These are phyloP conservation scores for Nicotiana rustica DNA, from an alignment of 305 asterid genomes.

Conservation along the genomic window DNA sequence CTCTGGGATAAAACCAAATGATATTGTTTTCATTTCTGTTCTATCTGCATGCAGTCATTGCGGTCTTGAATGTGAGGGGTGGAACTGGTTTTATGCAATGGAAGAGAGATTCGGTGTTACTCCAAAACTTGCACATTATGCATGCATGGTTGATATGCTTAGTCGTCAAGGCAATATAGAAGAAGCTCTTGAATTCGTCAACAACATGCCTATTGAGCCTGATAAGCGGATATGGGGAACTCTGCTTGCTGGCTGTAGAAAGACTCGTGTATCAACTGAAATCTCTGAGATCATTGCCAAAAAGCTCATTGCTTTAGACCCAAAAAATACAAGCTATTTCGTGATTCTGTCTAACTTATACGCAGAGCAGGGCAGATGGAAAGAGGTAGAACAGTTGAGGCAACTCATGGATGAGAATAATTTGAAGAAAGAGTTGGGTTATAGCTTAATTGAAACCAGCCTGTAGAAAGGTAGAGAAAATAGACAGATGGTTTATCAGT, in stretches of 20 bases:
- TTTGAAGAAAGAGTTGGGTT: conserved; percentile 64
- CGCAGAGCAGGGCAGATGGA: conserved; percentile 80
- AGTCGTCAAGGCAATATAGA: conserved; percentile 79
- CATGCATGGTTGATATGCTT: conserved; percentile 92
- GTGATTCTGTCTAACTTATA: conserved; percentile 68
- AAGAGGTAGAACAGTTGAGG: conserved; percentile 70
- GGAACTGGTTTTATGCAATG: conserved; percentile 81
- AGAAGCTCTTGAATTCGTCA: conserved; percentile 76
- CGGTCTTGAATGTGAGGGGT: conserved; percentile 85
- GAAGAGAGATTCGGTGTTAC: conserved; percentile 56
- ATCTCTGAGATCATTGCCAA: conserved; percentile 57
- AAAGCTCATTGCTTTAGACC: conserved; percentile 62
- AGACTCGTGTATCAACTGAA: conserved; percentile 53
- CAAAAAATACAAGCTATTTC: conserved; percentile 59
- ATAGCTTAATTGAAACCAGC: conserved; percentile 49
- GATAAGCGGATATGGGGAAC: conserved; percentile 88
- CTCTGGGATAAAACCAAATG: conserved; percentile 65
- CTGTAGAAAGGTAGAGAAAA: conserved; percentile 14
- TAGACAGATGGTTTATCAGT: background rate
- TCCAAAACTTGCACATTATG: conserved; percentile 76
- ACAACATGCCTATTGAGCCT: conserved; percentile 71
- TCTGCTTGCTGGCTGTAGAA: conserved; percentile 77
- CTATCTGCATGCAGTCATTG: conserved; percentile 87
- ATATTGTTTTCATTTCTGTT: conserved; percentile 69
- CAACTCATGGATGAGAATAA: conserved; percentile 50